Conservation (phyloP, 176 grass and related monocot genomes). For the Oryza meridionalis region DNA sequence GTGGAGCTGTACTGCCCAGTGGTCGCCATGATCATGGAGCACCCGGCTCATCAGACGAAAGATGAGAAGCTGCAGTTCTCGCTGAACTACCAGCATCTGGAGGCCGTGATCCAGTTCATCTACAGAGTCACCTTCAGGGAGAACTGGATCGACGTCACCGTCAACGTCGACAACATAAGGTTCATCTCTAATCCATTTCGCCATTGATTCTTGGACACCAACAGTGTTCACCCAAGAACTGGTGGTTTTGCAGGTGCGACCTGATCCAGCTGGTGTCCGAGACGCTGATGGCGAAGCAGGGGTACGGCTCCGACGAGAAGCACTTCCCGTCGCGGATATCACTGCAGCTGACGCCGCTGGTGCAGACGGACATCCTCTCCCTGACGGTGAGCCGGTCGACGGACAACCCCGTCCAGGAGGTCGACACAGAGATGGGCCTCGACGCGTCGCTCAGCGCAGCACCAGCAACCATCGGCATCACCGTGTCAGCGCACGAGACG, state of each 20-base stretch:
- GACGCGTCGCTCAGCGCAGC: conserved; percentile 47
- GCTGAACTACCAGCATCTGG: conserved; percentile 77
- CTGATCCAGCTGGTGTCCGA: conserved; percentile 72
- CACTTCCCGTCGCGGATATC: conserved; percentile 81
- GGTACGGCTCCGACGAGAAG: conserved; percentile 74
- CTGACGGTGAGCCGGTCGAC: conserved; percentile 69
- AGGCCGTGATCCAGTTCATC: conserved; percentile 62
- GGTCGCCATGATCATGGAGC: conserved; percentile 59
- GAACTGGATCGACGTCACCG: conserved; percentile 70
- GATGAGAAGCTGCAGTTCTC: conserved; percentile 76
- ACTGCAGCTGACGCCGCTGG: conserved; percentile 66
- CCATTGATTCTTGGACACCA: neutral
- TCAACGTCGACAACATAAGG: conserved; percentile 83
- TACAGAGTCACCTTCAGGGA: conserved; percentile 57
- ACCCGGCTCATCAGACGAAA: conserved; percentile 36
- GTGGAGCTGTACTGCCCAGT: conserved; percentile 73
- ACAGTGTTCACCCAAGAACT: too few species aligned
- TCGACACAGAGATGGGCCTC: conserved; percentile 47
- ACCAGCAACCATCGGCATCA: conserved; percentile 46
- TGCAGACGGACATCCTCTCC: conserved; percentile 65
- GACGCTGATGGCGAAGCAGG: conserved; percentile 68
- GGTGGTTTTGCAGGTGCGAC: conserved; percentile 54
- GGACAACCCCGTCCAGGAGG: conserved; percentile 64
- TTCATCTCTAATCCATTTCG: conserved; percentile 21
- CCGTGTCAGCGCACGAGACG: conserved; percentile 50